Conservation (phyloP, 148 eudicot species). For the Camellia granthamiana region DNA sequence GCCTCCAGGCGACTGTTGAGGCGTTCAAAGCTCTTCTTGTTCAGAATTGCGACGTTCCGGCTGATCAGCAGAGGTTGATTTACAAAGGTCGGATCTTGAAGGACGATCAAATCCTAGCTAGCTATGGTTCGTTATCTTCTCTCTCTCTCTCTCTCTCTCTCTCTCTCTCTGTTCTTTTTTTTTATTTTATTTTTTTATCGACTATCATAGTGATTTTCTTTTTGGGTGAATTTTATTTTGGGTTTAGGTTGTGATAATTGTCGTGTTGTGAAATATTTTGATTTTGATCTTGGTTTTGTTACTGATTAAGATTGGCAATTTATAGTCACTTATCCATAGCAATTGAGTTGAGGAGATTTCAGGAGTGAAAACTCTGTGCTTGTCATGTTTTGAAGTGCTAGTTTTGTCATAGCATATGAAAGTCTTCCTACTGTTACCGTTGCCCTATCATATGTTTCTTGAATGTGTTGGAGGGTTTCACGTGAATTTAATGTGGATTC, state of each 20-base stretch:
- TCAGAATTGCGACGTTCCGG: slow-evolving; percentile 68
- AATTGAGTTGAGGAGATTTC: neutral
- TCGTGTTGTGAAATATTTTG: neutral
- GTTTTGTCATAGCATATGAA: neutral
- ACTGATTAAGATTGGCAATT: neutral
- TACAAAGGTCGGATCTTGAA: slow-evolving; percentile 91
- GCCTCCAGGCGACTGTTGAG: slow-evolving; percentile 54
- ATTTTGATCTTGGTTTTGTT: neutral
- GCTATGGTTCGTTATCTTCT: slow-evolving; percentile 54
- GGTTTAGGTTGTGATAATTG: slow-evolving; percentile 2
- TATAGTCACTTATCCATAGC: neutral
- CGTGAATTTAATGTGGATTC: neutral
- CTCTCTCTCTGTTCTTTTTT: neutral
- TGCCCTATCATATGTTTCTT: neutral
- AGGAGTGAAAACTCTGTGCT: neutral
- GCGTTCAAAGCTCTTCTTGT: slow-evolving; percentile 58
- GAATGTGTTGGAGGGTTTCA: neutral
- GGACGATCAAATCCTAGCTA: slow-evolving; percentile 79
- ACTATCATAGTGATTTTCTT: neutral
- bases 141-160: no score
- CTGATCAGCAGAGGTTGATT: slow-evolving; percentile 86
- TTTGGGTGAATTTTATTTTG: neutral
- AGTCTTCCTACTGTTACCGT: neutral
- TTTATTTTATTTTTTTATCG: neutral
- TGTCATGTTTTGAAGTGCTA: neutral